Evolutionary conservation across 2,329 filamentous ascomycete species (phyloP), one percentile per base, ranked within the genome.

Genomic region (Trichophyton mentagrophytes): DNA sequence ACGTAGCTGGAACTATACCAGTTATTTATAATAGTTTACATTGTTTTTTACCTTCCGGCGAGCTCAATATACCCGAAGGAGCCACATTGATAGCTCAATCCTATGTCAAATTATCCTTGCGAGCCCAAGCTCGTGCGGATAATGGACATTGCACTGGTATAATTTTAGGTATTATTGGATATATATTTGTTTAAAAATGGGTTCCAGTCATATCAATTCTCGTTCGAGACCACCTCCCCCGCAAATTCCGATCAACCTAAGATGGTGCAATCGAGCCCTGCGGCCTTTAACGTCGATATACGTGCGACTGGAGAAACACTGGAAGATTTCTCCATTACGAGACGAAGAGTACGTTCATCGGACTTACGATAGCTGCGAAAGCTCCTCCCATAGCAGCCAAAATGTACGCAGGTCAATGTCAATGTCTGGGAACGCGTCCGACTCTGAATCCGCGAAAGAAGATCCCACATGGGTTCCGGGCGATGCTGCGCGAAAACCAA

Each of bases 231-330:
- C 49, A 46, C 64, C 60, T 64, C 58, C 49, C 62, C 62, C 51
- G 27, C 71, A 74, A 61, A 63, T 73, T 55, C 70, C 70, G 62
- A 67, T 71, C 47, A 76, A 73, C 6, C 71, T 74, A 57, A 73
- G 69, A 71, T 76, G 74, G 74, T 74, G 72, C 60, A 74, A 75
- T 62, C 73, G 74, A 65, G 71, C 76, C 61, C 65, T 78, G 60
- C 73, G 74, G 61, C 75, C 75, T 36, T 66, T 78, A 60, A 70
- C 69, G 17, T 74, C 73, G 17, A 68, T 75, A 57, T 70, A 74
- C 61, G 69, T 71, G 58, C 71, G 73, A 58, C 66, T 77, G 36
- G 72, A 73, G 61, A 76, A 74, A 62, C 71, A 76, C 60, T 68
- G 74, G 61, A 71, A 73, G 57, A 70, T 66, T 9, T 63, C 69